phyloP scores from a whole-genome alignment of 2,329 filamentous ascomycete species.

The Penicillium sp. region DNA sequence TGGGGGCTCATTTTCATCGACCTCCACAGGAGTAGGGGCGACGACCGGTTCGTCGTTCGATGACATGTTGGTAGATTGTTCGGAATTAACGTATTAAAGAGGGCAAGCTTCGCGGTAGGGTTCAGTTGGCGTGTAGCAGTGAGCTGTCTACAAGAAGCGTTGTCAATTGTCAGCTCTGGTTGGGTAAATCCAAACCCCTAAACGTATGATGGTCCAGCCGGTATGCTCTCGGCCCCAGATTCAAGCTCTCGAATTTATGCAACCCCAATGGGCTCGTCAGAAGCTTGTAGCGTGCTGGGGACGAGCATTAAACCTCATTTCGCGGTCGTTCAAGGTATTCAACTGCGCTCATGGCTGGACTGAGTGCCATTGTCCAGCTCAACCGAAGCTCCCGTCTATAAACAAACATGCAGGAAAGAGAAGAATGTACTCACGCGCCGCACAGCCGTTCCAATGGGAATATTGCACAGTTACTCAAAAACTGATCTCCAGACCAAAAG shows the following conservation, averaged over 20 bases:
- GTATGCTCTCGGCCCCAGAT: background rate
- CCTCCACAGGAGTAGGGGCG: constrained; percentile 14
- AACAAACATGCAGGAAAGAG: background rate
- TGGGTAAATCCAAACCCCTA: background rate
- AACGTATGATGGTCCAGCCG: background rate
- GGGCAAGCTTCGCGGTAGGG: background rate
- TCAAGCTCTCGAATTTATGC: background rate
- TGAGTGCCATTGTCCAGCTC: background rate
- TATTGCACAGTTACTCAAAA: background rate
- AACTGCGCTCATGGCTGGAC: background rate
- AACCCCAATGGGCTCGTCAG: background rate
- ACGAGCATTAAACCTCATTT: background rate
- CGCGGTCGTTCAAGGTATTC: background rate
- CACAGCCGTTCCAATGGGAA: background rate
- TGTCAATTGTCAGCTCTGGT: constrained; percentile 1
- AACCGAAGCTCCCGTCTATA: constrained; percentile 2
- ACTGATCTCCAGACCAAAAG: constrained; percentile 9
- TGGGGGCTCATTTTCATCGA: constrained; percentile 26
- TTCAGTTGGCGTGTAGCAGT: constrained; percentile 1
- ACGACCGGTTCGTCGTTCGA: constrained; percentile 28
- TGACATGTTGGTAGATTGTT: constrained; percentile 23
- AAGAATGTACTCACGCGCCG: constrained; percentile 16
- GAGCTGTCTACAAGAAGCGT: background rate
- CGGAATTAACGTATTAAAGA: constrained; percentile 1
- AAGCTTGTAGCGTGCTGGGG: background rate